Percentiles rank a stretch among this genome's conserved stretches.
These are phyloP conservation scores for Boletus rubropictus DNA, from an alignment of 768 basidiomycete genomes.

Conservation along the genomic window DNA sequence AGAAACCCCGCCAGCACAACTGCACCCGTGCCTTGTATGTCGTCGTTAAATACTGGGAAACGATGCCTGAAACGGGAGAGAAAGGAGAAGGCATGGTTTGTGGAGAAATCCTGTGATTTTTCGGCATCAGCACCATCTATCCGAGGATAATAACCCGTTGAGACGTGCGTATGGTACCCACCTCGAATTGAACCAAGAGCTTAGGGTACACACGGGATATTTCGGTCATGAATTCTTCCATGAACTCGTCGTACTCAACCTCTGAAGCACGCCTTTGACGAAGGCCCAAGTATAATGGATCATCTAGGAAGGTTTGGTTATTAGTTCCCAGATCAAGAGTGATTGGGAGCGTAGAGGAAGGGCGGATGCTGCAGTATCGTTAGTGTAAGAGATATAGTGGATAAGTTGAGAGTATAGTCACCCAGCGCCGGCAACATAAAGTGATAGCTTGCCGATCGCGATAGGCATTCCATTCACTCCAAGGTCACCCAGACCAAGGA, in stretches of 20 bases:
- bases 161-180: conserved; percentile 19
- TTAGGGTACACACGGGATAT: conserved; percentile 72
- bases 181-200: conserved; percentile 82
- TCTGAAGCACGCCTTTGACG: conserved; percentile 63
- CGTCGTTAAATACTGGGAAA: conserved; percentile 84
- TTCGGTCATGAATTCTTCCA: conserved; percentile 91
- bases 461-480: conserved; percentile 86
- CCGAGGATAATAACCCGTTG: not conserved
- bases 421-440: conserved; percentile 90
- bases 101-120: conserved; percentile 71
- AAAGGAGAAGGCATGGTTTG: conserved; percentile 85
- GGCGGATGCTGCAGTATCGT: conserved; percentile 54
- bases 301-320: conserved; percentile 69
- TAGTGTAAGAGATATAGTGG: not conserved
- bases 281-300: conserved; percentile 86
- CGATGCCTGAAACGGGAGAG: conserved; percentile 69
- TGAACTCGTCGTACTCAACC: conserved; percentile 68
- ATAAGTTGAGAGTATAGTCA: conserved; percentile 28
- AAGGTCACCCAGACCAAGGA: conserved; percentile 82
- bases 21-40: conserved; percentile 88
- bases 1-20: conserved; percentile 88
- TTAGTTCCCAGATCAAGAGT: conserved; percentile 88
- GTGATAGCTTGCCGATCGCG: conserved; percentile 85
- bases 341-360: conserved; percentile 74
- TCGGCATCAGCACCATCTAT: not conserved